Percentiles rank a stretch among this genome's conserved stretches.
Conservation (phyloP, 75 land plant species). For the Picea sitchensis region DNA sequence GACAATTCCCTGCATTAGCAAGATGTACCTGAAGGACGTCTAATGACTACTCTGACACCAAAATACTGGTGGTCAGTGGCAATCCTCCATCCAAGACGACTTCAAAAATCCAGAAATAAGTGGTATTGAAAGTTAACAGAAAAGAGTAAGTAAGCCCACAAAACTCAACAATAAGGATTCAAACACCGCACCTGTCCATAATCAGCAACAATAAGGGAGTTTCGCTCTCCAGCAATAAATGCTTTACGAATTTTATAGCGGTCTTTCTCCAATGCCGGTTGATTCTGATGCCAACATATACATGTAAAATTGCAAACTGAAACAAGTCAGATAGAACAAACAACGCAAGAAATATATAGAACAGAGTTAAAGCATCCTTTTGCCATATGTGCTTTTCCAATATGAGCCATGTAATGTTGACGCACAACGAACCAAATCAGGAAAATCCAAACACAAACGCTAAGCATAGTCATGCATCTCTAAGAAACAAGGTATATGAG, state of each 20-base stretch:
- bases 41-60: neutral
- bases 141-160: neutral
- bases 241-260: conserved; percentile 95
- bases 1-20: neutral
- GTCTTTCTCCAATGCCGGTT: conserved; percentile 97
- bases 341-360: neutral
- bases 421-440: neutral
- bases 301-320: neutral
- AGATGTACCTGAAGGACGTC: neutral
- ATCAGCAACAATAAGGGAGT: conserved; percentile 91
- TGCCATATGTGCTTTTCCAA: neutral
- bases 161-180: neutral
- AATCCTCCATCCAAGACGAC: neutral
- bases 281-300: conserved; percentile 57
- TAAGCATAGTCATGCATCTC: neutral
- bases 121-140: no score
- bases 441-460: neutral
- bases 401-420: neutral
- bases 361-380: neutral
- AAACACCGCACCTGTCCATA: conserved; percentile 79
- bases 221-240: conserved; percentile 88
- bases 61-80: neutral
- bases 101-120: no score
- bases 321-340: neutral
- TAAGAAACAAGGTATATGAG: neutral